Conservation (phyloP, 768 basidiomycete species). For the Paxillus ammoniavirescens region DNA sequence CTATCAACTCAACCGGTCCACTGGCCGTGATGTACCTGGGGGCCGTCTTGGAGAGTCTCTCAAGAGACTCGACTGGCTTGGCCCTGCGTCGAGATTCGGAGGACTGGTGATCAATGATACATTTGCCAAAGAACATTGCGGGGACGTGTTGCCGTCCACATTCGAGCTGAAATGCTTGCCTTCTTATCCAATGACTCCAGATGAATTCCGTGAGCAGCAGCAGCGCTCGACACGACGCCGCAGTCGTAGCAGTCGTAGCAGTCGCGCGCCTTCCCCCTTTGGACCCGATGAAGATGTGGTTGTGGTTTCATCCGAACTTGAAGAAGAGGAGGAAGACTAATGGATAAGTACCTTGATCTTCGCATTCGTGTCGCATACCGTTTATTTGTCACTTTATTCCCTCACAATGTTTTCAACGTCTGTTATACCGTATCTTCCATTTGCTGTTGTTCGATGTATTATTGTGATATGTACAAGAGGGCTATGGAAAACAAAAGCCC, state of each 20-base stretch:
- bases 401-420: background rate
- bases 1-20: slow-evolving; percentile 67
- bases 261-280: slow-evolving; percentile 17
- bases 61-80: slow-evolving; percentile 66
- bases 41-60: slow-evolving; percentile 63
- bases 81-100: slow-evolving; percentile 57
- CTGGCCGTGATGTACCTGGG: slow-evolving; percentile 63
- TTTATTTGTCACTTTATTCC: slow-evolving; percentile 30
- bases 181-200: slow-evolving; percentile 45
- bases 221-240: slow-evolving; percentile 24
- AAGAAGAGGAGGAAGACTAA: slow-evolving; percentile 17
- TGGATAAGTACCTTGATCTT: background rate
- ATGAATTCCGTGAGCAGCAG: slow-evolving; percentile 51
- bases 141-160: slow-evolving; percentile 53
- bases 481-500: background rate
- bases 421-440: background rate
- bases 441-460: background rate
- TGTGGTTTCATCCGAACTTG: too few relatives aligned
- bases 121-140: slow-evolving; percentile 43
- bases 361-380: slow-evolving; percentile 9
- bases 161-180: slow-evolving; percentile 55
- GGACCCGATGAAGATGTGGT: too few relatives aligned
- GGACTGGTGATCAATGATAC: slow-evolving; percentile 51
- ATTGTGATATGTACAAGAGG: background rate
- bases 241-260: slow-evolving; percentile 19